Conservation (phyloP, 805 yeast species). For the Candida quercuum region DNA sequence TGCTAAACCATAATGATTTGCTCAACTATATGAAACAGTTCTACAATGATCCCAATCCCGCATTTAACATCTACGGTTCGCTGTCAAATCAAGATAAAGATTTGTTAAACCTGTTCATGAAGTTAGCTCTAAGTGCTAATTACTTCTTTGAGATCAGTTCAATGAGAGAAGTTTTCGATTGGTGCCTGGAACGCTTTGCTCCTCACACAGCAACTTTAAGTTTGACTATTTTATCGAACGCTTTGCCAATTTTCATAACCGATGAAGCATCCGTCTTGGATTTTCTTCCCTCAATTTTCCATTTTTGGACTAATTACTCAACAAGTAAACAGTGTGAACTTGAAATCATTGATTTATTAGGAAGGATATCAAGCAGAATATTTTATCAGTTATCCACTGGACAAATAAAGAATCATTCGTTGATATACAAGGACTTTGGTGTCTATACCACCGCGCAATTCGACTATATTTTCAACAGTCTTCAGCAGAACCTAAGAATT, state of each 20-base stretch:
- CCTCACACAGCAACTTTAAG: constrained; percentile 47
- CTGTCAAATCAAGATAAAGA: constrained; percentile 36
- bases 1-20: constrained; percentile 31
- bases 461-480: constrained; percentile 49
- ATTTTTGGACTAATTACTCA: constrained; percentile 61
- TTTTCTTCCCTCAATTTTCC: constrained; percentile 62
- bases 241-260: constrained; percentile 42
- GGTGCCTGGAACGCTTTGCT: constrained; percentile 46
- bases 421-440: constrained; percentile 46
- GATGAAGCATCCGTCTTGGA: constrained; percentile 39
- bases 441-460: constrained; percentile 61
- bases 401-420: constrained; percentile 23
- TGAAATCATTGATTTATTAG: constrained; percentile 58
- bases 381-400: constrained; percentile 29
- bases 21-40: constrained; percentile 29
- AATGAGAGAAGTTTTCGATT: constrained; percentile 45
- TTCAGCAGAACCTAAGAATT: constrained; percentile 34
- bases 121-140: constrained; percentile 49
- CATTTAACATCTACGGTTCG: constrained; percentile 35
- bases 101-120: constrained; percentile 41
- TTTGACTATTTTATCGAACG: constrained; percentile 45
- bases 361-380: constrained; percentile 50
- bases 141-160: constrained; percentile 44
- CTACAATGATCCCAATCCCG: constrained; percentile 42
- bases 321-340: constrained; percentile 50